Conservation (phyloP, 176 grass and related monocot species). For the Avena insularis region DNA sequence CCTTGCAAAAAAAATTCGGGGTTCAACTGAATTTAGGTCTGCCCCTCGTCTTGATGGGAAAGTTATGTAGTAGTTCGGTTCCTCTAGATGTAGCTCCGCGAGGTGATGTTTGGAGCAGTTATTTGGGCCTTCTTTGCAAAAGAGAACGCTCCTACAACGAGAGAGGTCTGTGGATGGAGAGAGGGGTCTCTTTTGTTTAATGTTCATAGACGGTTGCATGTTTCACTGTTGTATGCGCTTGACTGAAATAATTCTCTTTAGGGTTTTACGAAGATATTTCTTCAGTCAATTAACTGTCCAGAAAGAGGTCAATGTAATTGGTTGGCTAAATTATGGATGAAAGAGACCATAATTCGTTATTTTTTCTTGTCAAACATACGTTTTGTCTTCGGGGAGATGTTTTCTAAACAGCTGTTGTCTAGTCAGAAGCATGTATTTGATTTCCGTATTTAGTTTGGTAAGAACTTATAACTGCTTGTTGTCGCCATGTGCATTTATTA, state of each 20-base stretch:
- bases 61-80: not conserved
- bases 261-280: not conserved
- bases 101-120: not conserved
- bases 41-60: not conserved
- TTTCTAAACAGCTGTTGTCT: not conserved
- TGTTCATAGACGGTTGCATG: not conserved
- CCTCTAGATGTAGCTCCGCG: not conserved
- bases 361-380: not conserved
- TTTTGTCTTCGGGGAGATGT: not conserved
- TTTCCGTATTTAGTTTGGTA: slow-evolving; percentile 3
- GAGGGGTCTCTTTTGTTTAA: not conserved
- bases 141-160: not conserved
- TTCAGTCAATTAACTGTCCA: not conserved
- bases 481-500: slow-evolving; percentile 4
- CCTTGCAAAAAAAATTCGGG: not conserved
- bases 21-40: not conserved
- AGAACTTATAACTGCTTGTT: not conserved
- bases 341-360: not conserved
- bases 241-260: not conserved
- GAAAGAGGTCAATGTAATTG: not conserved
- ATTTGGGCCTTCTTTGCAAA: not conserved
- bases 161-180: not conserved
- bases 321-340: not conserved
- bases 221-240: not conserved
- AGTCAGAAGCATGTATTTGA: not conserved